Evolutionary conservation across 805 yeast species (phyloP).

Genomic region (Pichia scutulata): DNA sequence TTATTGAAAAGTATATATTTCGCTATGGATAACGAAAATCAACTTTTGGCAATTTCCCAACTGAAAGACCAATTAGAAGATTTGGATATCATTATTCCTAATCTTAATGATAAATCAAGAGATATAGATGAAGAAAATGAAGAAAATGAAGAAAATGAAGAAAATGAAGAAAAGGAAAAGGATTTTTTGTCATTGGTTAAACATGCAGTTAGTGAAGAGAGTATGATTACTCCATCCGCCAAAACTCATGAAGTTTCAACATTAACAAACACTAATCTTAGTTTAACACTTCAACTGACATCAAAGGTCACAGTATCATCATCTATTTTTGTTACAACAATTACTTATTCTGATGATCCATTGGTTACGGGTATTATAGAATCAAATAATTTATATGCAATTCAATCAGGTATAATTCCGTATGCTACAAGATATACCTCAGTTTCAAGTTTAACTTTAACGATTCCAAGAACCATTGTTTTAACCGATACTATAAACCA

Average conservation of each 20-base stretch:
- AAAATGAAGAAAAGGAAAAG: background rate
- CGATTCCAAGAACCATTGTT: slow-evolving; percentile 16
- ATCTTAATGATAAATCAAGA: background rate
- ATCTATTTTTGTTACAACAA: background rate
- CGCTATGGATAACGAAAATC: slow-evolving; percentile 57
- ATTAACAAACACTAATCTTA: background rate
- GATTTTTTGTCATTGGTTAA: background rate
- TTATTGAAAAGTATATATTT: slow-evolving; percentile 46
- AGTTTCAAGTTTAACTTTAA: slow-evolving; percentile 22
- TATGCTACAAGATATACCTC: slow-evolving; percentile 21
- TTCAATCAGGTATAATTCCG: slow-evolving; percentile 27
- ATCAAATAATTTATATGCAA: slow-evolving; percentile 11
- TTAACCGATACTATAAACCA: slow-evolving; percentile 11
- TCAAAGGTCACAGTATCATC: background rate
- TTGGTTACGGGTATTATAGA: slow-evolving; percentile 1
- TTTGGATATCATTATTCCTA: background rate
- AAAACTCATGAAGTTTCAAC: background rate
- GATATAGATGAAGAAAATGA: background rate
- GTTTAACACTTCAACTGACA: background rate
- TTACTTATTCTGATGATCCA: background rate
- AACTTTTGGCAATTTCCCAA: slow-evolving; percentile 39
- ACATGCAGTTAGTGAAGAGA: background rate
- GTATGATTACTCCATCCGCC: background rate
- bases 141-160: background rate
- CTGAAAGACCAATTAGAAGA: slow-evolving; percentile 34